Conservation (phyloP, 2,329 filamentous ascomycete genomes). For the Neonectria faginata region DNA sequence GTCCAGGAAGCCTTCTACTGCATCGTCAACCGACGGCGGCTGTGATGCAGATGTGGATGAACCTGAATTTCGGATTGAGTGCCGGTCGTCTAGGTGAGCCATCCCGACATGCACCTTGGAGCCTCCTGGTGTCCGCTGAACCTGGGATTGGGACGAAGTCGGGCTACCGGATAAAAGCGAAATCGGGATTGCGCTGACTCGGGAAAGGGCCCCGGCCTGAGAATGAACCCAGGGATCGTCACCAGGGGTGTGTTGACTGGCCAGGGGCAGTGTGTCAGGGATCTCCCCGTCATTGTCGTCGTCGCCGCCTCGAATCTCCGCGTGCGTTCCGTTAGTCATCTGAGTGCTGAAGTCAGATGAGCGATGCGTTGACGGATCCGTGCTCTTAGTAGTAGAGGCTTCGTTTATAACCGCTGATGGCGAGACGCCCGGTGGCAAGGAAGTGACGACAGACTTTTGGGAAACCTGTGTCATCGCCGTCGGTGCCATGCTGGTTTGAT, state of each 20-base stretch:
- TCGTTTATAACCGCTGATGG: conserved; percentile 78
- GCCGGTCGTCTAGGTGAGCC: conserved; percentile 53
- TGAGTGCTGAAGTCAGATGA: conserved; percentile 77
- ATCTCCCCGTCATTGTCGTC: conserved; percentile 56
- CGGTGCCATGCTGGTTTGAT: conserved; percentile 54
- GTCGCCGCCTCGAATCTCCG: conserved; percentile 54
- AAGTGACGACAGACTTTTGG: conserved; percentile 71
- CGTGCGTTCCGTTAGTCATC: conserved; percentile 74
- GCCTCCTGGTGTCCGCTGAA: conserved; percentile 47
- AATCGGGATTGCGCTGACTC: conserved; percentile 49
- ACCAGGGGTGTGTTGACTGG: conserved; percentile 62
- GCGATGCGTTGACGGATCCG: conserved; percentile 73
- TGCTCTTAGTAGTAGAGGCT: conserved; percentile 93
- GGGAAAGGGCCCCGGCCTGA: conserved; percentile 64
- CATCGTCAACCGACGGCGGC: conserved; percentile 58
- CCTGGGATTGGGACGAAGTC: conserved; percentile 53
- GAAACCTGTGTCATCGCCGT: conserved; percentile 69
- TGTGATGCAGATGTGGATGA: conserved; percentile 59
- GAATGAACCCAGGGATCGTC: conserved; percentile 70
- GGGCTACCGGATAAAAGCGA: conserved; percentile 50
- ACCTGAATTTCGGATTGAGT: conserved; percentile 47
- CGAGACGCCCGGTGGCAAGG: conserved; percentile 67
- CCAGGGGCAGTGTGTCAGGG: conserved; percentile 65
- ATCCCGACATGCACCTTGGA: conserved; percentile 49
- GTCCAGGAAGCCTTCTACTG: conserved; percentile 69